Base-by-base conservation (phyloP, 495 filamentous ascomycete species). In the Cryomyces minteri region DNA sequence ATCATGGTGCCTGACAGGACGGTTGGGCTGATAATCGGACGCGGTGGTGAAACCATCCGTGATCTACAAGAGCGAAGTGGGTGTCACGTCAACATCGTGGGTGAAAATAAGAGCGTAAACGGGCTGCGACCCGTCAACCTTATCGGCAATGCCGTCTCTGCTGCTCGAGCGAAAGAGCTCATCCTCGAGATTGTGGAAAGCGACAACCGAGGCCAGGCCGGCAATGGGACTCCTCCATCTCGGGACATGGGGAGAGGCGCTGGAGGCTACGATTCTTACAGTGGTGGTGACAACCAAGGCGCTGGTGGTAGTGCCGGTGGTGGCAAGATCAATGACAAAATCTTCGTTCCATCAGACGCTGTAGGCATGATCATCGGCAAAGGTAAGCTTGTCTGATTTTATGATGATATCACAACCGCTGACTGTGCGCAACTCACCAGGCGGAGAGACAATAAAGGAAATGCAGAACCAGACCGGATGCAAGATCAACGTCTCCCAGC, bases 341-440 rank as follows among this genome's bases (percentile, higher is more conserved):
- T 90, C 48, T 74, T 68, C 32, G 84, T 90, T 0, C 84, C 84
- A 3, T 84, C 80, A 11, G 84, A 90, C 54, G 79, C 84, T 6
- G 84, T 90, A 18, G 84, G 84, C 43, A 90, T 90, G 84, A 88
- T 88, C 47, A 88, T 88, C 46, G 83, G 83, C 50, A 86, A 86
- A 64, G 80, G 69, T 72, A 50, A 30, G 54, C 31, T 37, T 31
- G 61, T n/a, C n/a, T n/a, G n/a, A 2, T 18, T 52, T 54, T 18
- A 12, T n/a, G n/a, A n/a, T n/a, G n/a, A n/a, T n/a, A n/a, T n/a
- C n/a, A n/a, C n/a, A n/a, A n/a, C n/a, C n/a, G n/a, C n/a, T 55
- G 38, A 50, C n/a, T 40, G 9, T 31, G 12, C 9, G n/a, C n/a
- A n/a, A n/a, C n/a, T n/a, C n/a, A 18, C 2, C 12, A 66, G 68